Conservation (phyloP, 2,329 filamentous ascomycete species). For the Aureobasidium sp. region DNA sequence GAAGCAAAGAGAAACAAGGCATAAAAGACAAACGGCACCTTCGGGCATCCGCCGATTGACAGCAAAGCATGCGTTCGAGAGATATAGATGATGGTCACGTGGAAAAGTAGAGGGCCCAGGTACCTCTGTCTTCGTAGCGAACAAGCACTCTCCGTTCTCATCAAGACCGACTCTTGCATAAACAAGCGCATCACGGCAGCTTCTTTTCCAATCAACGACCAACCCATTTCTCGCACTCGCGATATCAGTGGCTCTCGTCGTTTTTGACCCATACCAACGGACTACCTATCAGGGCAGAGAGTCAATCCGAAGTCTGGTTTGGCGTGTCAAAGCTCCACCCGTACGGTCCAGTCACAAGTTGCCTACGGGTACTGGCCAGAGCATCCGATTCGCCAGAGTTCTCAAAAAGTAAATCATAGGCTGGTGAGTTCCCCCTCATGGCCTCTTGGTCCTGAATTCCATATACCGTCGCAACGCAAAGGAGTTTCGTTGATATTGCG, state of each 20-base stretch:
- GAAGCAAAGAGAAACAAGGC: background rate
- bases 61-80: slow-evolving; percentile 2
- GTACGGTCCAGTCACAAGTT: background rate
- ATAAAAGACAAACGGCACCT: background rate
- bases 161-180: background rate
- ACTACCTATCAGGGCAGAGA: background rate
- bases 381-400: slow-evolving; percentile 5
- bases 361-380: slow-evolving; percentile 7
- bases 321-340: slow-evolving; percentile 4
- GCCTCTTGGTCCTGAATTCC: background rate
- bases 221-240: background rate
- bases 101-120: background rate
- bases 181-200: background rate
- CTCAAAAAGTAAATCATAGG: slow-evolving; percentile 1
- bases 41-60: background rate
- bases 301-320: background rate
- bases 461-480: background rate
- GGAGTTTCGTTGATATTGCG: background rate
- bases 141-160: background rate
- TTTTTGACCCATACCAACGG: background rate
- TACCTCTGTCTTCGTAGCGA: background rate
- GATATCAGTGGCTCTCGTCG: background rate
- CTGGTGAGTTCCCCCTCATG: background rate
- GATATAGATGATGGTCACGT: background rate
- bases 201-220: background rate